Percentiles rank a stretch among this genome's conserved stretches.
phyloP scores from a whole-genome alignment of 2,329 filamentous ascomycete species.

The Iodosphaeria phyllophila region DNA sequence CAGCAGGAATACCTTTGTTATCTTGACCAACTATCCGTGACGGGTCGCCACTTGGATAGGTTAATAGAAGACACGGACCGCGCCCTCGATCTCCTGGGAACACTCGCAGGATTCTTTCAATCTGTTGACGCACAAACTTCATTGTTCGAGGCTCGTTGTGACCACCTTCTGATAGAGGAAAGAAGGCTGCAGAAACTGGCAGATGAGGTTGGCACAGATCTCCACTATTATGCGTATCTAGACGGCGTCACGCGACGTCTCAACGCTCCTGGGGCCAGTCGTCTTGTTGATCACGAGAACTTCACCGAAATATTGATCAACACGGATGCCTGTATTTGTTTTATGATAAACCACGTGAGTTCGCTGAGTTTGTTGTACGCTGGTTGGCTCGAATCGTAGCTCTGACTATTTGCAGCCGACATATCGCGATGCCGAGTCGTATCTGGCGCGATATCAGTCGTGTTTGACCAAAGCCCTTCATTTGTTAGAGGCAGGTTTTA shows the following conservation, averaged over 20 bases:
- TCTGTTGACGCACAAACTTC: conserved; percentile 78
- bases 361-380: background rate
- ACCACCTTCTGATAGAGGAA: conserved; percentile 71
- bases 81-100: conserved; percentile 57
- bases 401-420: conserved; percentile 32
- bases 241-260: conserved; percentile 78
- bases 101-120: conserved; percentile 70
- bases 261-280: conserved; percentile 79
- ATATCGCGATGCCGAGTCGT: conserved; percentile 75
- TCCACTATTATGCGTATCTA: conserved; percentile 89
- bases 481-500: conserved; percentile 39
- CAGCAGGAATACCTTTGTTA: conserved; percentile 76
- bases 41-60: conserved; percentile 63
- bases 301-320: conserved; percentile 80
- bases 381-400: background rate
- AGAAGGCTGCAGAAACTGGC: conserved; percentile 60
- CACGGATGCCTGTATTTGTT: conserved; percentile 76
- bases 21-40: conserved; percentile 61
- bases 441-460: conserved; percentile 71
- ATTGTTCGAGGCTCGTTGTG: conserved; percentile 84
- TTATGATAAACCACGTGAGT: conserved; percentile 73
- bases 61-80: conserved; percentile 61
- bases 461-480: conserved; percentile 52
- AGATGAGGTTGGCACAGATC: conserved; percentile 68
- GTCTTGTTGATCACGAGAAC: conserved; percentile 63